Evolutionary conservation across 176 grass and related monocot species (phyloP), one percentile per base, ranked within the genome.

Genomic region (Eragrostis nindensis): DNA sequence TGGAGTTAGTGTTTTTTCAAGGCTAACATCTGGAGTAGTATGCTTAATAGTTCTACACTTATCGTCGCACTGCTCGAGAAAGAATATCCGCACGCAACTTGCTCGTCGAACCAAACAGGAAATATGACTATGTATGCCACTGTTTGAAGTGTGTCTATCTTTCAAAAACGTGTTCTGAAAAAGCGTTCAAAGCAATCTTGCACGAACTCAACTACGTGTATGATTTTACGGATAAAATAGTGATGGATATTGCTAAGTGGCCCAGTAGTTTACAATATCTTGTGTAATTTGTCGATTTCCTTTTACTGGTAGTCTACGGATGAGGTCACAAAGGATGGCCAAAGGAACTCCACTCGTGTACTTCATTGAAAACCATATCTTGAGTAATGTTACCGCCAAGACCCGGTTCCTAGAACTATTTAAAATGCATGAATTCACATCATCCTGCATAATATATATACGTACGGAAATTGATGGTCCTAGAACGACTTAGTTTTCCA

Each of bases 251-350:
- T n/a, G n/a, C 74, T 27, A 21, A 87, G 59, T 83, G 80, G 11
- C 17, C 21, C 2, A 45, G 19, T 83, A 59, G 39, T 87, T 59
- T 83, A 87, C 36, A n/a, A 68, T 87, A 83, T 87, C 73, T 83
- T 83, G n/a, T 63, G 11, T 11, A 44, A 0, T 40, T 13, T 17
- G 26, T 66, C 27, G 74, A 29, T 22, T 22, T 11, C 1, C 26
- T 44, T 64, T 56, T 40, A 83, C 4, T 22, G 27, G 11, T 12
- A 76, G 47, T 57, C 73, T 64, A 56, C 40, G 14, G 26, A 66
- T 66, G 60, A 56, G 19, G 57, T 83, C 86, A 82, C 79, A 22
- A 3, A 45, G 52, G 27, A 49, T 54, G 72, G 70, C 64, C 45
- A 44, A 50, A 81, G 50, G 27, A 41, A 54, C 24, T 29, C 60